Evolutionary conservation across 2,329 filamentous ascomycete genomes (phyloP), one percentile per base, ranked within the genome.

Genomic region (Botrytis fragariae): DNA sequence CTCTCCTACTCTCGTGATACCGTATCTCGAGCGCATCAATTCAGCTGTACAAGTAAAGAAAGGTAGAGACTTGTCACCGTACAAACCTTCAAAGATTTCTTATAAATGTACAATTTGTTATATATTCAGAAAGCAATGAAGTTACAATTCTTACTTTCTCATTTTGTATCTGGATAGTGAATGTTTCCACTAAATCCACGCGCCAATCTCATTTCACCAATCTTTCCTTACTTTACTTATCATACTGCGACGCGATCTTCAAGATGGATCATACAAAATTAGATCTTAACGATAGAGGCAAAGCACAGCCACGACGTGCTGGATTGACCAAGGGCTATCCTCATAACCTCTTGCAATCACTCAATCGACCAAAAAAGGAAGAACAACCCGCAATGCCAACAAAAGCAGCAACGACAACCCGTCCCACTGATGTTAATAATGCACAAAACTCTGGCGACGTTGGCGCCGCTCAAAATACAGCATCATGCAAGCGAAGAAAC

Each of bases 271-370:
- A 60, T 16, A 64, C 57, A 22, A 44, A 59, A 32, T 72, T 73
- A 29, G 54, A 65, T 39, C 72, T 73, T 44, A 32, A 73, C 45
- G 72, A 73, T 29, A 71, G 59, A 51, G 67, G 45, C n/a, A 73
- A 73, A 61, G 20, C 6, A 29, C 35, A 45, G 61, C 14, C 12
- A n/a, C 60, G 72, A 51, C 68, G 72, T 60, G 44, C 48, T 61
- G 72, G 72, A 14, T 20, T 73, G 22, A 71, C 29, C 22, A 73
- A n/a, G 25, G 20, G 39, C 32, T 65, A 73, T 39, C 42, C 12
- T 14, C 65, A 57, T 25, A 62, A 29, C 10, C 72, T 73, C 14
- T 63, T 73, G 4, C 57, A 69, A 71, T 63, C 35, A 32, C 22
- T 63, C 59, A 69, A 69, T 45, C 71, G 63, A 4, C 63, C 71